Base-by-base conservation (phyloP, 345 rosid genomes). In the Clausena lansium region DNA sequence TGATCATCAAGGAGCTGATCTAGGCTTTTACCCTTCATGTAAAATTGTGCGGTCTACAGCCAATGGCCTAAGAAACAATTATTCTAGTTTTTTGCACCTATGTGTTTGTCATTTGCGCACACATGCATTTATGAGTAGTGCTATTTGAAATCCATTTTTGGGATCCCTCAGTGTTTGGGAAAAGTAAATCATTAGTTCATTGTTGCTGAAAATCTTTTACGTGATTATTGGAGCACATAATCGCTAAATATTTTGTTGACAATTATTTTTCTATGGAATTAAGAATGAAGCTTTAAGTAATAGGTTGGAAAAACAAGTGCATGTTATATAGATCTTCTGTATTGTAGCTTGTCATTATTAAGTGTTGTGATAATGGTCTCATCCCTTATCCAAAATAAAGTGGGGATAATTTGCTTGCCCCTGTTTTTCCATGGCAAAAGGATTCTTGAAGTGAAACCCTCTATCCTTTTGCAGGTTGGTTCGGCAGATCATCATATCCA, bases 401-500 rank as follows among this genome's bases (percentile, higher is more conserved):
- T 0, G 17, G 17, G 11, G 17, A 45, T 45, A 13, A 45, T 45
- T 45, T 45, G 50, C 50, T 11, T 45, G 50, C 5, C 0, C 15
- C 50, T 13, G 17, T 13, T 45, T 45, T 45, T 45, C 5, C 15
- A 30, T 71, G 45, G 63, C 74, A 54, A 32, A 71, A 35, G 22
- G 7, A 57, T 8, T 64, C 25, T 61, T 75, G 70, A 60, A 27
- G 54, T 62, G 76, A 61, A 25, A 52, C 22, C 38, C 77, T 60
- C 41, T 79, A 73, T 54, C 36, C 66, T 71, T 73, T 64, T 83
- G 82, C 92, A 97, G 99, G 99, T 91, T 80, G 98, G 98, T 76
- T 97, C 98, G 41, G 99, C 98, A 64, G 98, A 93, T 67, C 98
- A 93, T 80, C 95, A 93, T 79, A 93, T 97, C 79, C 97, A 93